A percentile compares a stretch with the other conserved stretches of the same genome.
phyloP scores from a whole-genome alignment of 345 rosid species.

The Cardiospermum halicacabum region DNA sequence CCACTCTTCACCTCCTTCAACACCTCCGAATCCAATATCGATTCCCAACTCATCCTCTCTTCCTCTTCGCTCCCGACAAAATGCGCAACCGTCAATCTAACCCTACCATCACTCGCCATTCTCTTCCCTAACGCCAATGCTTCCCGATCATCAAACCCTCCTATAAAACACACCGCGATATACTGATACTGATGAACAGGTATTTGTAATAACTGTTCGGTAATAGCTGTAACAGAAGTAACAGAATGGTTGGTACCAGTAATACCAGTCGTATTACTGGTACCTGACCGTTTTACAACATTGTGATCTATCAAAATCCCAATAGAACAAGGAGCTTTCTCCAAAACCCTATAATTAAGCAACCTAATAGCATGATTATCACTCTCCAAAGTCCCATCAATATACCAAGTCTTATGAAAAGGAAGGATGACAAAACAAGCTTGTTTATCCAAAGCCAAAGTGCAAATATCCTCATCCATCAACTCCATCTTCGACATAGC shows the following conservation, averaged over 20 bases:
- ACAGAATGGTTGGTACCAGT: too few relatives aligned
- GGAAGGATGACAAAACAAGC: conserved; percentile 27
- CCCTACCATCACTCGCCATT: conserved; percentile 1
- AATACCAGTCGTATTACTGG: too few relatives aligned
- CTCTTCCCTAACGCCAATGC: conserved; percentile 22
- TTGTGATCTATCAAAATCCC: conserved; percentile 27
- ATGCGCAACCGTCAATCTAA: conserved; percentile 13
- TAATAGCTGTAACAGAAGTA: too few relatives aligned
- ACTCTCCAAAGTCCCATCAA: conserved; percentile 19
- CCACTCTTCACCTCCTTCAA: conserved; percentile 10
- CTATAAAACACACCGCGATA: conserved; percentile 26
- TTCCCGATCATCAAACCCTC: conserved; percentile 36
- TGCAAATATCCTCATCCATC: conserved; percentile 33
- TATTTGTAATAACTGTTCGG: too few relatives aligned
- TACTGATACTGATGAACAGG: too few relatives aligned
- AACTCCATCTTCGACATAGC: conserved; percentile 19
- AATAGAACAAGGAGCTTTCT: conserved; percentile 34
- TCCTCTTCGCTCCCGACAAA: neutral
- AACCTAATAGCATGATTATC: conserved; percentile 8
- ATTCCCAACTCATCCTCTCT: neutral
- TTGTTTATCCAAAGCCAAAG: conserved; percentile 20
- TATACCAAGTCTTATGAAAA: conserved; percentile 30
- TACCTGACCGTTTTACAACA: neutral
- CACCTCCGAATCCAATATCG: conserved; percentile 15
- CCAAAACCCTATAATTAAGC: conserved; percentile 15